Conservation (phyloP, 192 early-diverging fungal genomes). For the Nowakowskiella sp. region DNA sequence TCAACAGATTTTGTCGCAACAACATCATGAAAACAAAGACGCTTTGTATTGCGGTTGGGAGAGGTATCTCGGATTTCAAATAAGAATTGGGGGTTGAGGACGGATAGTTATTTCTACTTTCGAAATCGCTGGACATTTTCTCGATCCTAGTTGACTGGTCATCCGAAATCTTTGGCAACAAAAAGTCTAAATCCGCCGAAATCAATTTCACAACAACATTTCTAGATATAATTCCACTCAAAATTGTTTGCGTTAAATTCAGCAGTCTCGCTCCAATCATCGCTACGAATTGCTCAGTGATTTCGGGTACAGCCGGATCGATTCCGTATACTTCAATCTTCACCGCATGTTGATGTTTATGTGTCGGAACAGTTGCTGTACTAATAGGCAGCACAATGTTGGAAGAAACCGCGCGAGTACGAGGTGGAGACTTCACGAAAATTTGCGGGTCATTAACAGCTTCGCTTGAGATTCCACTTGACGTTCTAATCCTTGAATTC, state of each 20-base stretch:
- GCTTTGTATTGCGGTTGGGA: no score
- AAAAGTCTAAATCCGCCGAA: conserved; percentile 68
- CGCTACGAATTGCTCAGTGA: conserved; percentile 51
- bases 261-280: conserved; percentile 59
- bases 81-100: no score
- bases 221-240: conserved; percentile 57
- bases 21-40: conserved; percentile 61
- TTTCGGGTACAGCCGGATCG: conserved; percentile 45
- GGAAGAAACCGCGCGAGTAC: conserved; percentile 31
- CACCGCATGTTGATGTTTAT: no score
- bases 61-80: no score
- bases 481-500: no score
- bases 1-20: conserved; percentile 53
- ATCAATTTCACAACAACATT: conserved; percentile 60
- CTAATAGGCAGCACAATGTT: conserved; percentile 23
- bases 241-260: conserved; percentile 48
- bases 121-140: conserved; percentile 42
- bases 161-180: conserved; percentile 36
- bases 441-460: conserved; percentile 20
- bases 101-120: no score
- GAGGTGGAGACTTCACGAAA: conserved; percentile 5
- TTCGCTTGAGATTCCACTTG: no score
- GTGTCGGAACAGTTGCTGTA: conserved; percentile 21
- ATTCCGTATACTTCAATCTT: conserved; percentile 67
- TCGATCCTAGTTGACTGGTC: conserved; percentile 22